phyloP scores from a whole-genome alignment of 1,284 basidiomycete species.

The Cutaneotrichosporon arboriforme region DNA sequence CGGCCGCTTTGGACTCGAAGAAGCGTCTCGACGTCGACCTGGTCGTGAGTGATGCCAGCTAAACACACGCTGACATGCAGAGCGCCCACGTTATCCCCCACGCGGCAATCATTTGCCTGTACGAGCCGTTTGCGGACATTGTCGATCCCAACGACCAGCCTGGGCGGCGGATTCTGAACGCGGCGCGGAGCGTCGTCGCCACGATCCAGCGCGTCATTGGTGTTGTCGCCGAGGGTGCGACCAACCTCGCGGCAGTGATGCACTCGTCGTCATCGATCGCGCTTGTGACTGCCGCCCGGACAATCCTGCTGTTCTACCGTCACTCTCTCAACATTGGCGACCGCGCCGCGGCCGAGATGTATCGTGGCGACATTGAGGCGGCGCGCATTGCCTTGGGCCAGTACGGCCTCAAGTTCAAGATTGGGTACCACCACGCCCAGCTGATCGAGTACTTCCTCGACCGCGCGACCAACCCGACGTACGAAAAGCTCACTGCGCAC shows the following conservation, averaged over 20 bases:
- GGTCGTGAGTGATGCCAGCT: slow-evolving; percentile 23
- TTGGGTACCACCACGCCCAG: slow-evolving; percentile 44
- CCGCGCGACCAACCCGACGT: slow-evolving; percentile 35
- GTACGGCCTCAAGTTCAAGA: slow-evolving; percentile 38
- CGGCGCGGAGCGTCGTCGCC: slow-evolving; percentile 34
- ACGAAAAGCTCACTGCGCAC: slow-evolving; percentile 38
- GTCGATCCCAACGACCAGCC: slow-evolving; percentile 37
- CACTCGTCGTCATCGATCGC: slow-evolving; percentile 40
- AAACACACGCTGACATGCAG: slow-evolving; percentile 9
- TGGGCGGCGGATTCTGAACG: slow-evolving; percentile 30
- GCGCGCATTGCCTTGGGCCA: slow-evolving; percentile 31
- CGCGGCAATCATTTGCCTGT: slow-evolving; percentile 40
- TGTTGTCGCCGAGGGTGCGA: slow-evolving; percentile 14
- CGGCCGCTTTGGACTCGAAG: slow-evolving; percentile 21
- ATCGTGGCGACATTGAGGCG: slow-evolving; percentile 36
- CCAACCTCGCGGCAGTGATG: slow-evolving; percentile 34
- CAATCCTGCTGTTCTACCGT: slow-evolving; percentile 36
- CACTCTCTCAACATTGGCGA: slow-evolving; percentile 38
- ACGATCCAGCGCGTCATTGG: slow-evolving; percentile 39
- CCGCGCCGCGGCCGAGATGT: slow-evolving; percentile 22
- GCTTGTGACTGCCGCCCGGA: slow-evolving; percentile 39
- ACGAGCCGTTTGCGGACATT: slow-evolving; percentile 46
- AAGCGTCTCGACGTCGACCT: slow-evolving; percentile 34
- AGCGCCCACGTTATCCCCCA: slow-evolving; percentile 41
- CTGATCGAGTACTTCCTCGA: slow-evolving; percentile 46